Conservation (phyloP, 2,329 filamentous ascomycete species). For the Cryphonectria naterciae region DNA sequence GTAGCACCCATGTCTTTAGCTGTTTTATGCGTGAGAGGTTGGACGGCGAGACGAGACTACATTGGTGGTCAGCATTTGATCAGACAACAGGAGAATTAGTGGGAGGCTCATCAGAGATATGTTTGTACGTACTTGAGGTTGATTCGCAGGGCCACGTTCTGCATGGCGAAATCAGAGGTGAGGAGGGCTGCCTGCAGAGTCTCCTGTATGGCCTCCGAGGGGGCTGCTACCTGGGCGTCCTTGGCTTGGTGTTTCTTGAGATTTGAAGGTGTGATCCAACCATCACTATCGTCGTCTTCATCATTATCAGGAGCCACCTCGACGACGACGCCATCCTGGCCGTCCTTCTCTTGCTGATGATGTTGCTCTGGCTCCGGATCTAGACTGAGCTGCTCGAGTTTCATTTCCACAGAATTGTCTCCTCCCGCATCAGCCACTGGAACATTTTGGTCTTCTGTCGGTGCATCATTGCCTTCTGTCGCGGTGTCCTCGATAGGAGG, state of each 20-base stretch:
- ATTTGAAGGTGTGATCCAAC: constrained; percentile 95
- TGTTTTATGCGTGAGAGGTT: constrained; percentile 76
- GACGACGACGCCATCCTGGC: constrained; percentile 32
- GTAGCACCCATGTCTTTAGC: constrained; percentile 85
- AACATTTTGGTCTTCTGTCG: constrained; percentile 30
- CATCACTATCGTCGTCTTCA: constrained; percentile 62
- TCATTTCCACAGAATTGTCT: constrained; percentile 27
- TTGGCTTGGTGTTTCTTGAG: constrained; percentile 80
- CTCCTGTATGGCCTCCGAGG: constrained; percentile 57
- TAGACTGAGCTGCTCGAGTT: constrained; percentile 35
- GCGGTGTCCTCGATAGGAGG: not conserved
- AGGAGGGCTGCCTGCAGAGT: constrained; percentile 87
- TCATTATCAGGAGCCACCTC: constrained; percentile 37
- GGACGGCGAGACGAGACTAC: constrained; percentile 76
- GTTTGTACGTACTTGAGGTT: constrained; percentile 62
- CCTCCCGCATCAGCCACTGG: constrained; percentile 18
- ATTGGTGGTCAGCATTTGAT: not conserved
- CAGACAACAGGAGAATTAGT: not conserved
- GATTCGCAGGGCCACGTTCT: constrained; percentile 93
- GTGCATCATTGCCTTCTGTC: not conserved
- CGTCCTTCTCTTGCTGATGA: constrained; percentile 37
- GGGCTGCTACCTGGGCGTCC: constrained; percentile 55
- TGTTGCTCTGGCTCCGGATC: constrained; percentile 37
- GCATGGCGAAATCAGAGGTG: constrained; percentile 96
- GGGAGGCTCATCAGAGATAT: not conserved